Percentiles rank a stretch among this genome's conserved stretches.
Evolutionary conservation across 169 alveolate genomes (phyloP).

Genomic region (Eimeria falciformis): DNA sequence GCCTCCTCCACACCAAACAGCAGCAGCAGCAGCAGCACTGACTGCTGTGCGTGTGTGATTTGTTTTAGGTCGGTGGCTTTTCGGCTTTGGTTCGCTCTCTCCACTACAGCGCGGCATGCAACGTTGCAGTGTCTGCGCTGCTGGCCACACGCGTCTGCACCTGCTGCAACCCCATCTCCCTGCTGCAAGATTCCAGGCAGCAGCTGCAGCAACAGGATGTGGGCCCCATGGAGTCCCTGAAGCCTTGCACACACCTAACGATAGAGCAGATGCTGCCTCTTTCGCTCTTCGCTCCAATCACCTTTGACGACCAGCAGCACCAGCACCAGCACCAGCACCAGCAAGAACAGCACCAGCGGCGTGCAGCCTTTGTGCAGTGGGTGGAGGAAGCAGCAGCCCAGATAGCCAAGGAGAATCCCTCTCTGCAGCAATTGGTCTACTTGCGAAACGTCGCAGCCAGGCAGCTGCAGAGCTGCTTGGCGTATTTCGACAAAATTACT

Average conservation of each 20-base stretch:
- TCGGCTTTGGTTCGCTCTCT: conserved; percentile 47
- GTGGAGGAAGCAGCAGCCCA: conserved; percentile 48
- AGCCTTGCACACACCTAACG: conserved; percentile 35
- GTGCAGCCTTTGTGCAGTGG: conserved; percentile 27
- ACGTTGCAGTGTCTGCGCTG: conserved; percentile 56
- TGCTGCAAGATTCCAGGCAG: conserved; percentile 13
- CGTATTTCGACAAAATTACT: conserved; percentile 70
- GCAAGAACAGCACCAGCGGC: conserved; percentile 38
- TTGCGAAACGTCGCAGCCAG: conserved; percentile 37
- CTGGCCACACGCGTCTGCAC: conserved; percentile 56
- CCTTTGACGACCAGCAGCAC: not conserved
- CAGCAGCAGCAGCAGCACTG: conserved; percentile 22
- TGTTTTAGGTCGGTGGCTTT: conserved; percentile 67
- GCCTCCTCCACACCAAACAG: conserved; percentile 34
- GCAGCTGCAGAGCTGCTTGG: conserved; percentile 64
- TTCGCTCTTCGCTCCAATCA: conserved; percentile 27
- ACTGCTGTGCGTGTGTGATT: not conserved
- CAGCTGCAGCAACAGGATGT: conserved; percentile 32
- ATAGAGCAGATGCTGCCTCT: conserved; percentile 32
- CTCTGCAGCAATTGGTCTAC: not conserved
- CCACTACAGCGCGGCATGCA: conserved; percentile 68
- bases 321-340: conserved; percentile 15
- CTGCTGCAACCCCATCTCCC: conserved; percentile 50
- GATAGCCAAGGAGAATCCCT: conserved; percentile 26
- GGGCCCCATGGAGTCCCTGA: not conserved